Conservation (phyloP, 23 red algal genomes). For the Agarophyton chilense region DNA sequence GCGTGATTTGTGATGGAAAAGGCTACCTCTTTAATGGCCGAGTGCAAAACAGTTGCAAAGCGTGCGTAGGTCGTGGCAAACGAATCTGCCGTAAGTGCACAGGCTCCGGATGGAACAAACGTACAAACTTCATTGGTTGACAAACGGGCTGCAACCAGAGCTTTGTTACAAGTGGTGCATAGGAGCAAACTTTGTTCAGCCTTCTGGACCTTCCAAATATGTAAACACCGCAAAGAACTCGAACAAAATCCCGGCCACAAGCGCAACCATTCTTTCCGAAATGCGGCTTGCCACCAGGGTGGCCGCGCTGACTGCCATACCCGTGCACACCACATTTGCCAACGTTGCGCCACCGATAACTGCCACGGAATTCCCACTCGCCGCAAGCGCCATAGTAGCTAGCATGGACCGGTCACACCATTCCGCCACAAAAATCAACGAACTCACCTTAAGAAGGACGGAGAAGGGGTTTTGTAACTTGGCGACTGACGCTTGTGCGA, state of each 20-base stretch:
- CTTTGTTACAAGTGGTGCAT: neutral
- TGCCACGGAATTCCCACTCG: constrained; percentile 73
- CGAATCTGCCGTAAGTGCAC: constrained; percentile 55
- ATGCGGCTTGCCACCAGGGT: constrained; percentile 76
- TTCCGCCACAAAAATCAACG: constrained; percentile 90
- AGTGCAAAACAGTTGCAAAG: constrained; percentile 46
- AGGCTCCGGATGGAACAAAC: constrained; percentile 57
- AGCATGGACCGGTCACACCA: constrained; percentile 98
- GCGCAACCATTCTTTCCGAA: constrained; percentile 86
- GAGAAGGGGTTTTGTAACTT: constrained; percentile 24
- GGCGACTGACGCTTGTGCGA: constrained; percentile 55
- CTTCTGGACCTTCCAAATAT: constrained; percentile 76
- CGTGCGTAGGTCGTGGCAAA: constrained; percentile 61
- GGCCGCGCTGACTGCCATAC: constrained; percentile 86
- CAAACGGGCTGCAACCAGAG: neutral
- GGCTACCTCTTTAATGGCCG: constrained; percentile 42
- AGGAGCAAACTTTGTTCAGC: neutral
- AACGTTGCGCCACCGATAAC: constrained; percentile 87
- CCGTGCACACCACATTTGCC: constrained; percentile 89
- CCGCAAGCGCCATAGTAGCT: constrained; percentile 95
- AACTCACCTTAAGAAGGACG: constrained; percentile 74
- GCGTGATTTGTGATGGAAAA: constrained; percentile 68
- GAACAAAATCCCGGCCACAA: constrained; percentile 87
- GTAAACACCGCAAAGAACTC: constrained; percentile 91
- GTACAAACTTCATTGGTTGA: constrained; percentile 63